phyloP scores from a whole-genome alignment of 352 stramenopile species.

The Blastocystis sp. region DNA sequence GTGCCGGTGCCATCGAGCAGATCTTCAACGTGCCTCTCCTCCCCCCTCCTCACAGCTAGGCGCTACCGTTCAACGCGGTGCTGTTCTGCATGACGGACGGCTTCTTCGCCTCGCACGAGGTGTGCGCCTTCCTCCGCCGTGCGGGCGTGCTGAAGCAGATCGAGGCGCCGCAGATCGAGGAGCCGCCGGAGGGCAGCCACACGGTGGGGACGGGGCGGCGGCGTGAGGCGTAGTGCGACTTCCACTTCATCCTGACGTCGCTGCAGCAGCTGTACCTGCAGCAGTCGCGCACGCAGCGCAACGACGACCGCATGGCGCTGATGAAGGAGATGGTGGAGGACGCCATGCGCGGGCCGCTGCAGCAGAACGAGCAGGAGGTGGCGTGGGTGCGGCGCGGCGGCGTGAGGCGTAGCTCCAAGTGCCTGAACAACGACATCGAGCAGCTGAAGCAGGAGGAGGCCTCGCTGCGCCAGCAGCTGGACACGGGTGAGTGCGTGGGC shows the following conservation, averaged over 20 bases:
- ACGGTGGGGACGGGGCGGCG: neutral
- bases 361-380: constrained; percentile 33
- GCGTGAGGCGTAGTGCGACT: constrained; percentile 6
- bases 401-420: constrained; percentile 5
- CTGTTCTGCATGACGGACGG: constrained; percentile 60
- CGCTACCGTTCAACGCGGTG: constrained; percentile 56
- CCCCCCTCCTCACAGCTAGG: neutral
- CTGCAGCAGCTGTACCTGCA: constrained; percentile 65
- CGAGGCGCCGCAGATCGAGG: neutral
- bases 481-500: neutral
- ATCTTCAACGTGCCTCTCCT: constrained; percentile 49
- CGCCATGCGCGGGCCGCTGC: constrained; percentile 37
- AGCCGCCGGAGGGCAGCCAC: neutral
- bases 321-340: constrained; percentile 67
- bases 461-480: constrained; percentile 9
- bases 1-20: neutral
- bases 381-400: neutral
- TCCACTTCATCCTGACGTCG: constrained; percentile 63
- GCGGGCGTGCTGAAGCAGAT: constrained; percentile 20
- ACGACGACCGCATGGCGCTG: constrained; percentile 60
- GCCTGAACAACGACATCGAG: constrained; percentile 32
- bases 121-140: constrained; percentile 41
- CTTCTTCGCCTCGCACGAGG: constrained; percentile 36
- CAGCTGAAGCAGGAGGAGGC: constrained; percentile 35
- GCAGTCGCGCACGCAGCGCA: constrained; percentile 49